Conservation (phyloP, 805 yeast species). For the Cyberlindnera mycetangii region DNA sequence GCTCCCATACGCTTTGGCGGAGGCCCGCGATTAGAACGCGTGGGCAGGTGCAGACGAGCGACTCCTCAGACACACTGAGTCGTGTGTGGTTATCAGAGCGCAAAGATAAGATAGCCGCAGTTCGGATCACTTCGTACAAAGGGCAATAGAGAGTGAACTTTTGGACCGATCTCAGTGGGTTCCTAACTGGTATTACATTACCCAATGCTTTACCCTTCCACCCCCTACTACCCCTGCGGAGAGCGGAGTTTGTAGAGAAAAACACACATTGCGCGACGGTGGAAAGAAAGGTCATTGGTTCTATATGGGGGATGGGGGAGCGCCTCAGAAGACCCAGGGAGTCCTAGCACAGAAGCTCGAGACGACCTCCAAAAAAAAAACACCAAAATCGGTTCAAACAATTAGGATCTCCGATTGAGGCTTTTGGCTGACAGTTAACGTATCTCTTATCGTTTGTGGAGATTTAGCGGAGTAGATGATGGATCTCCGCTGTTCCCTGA, state of each 20-base stretch:
- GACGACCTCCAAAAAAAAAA: neutral
- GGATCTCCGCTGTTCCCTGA: no score
- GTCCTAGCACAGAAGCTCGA: neutral
- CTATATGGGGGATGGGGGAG: no score
- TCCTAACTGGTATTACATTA: no score
- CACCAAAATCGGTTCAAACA: neutral
- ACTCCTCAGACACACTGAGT: neutral
- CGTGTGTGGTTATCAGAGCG: neutral
- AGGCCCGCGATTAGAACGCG: neutral
- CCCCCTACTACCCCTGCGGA: neutral
- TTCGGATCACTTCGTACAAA: no score
- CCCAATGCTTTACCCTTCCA: no score
- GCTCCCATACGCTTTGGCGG: neutral
- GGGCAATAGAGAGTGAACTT: no score
- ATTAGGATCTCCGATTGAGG: neutral
- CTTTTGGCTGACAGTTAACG: no score
- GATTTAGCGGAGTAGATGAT: no score
- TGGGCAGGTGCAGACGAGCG: constrained; percentile 6
- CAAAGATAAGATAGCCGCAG: neutral
- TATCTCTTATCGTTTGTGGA: no score
- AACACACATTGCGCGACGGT: no score
- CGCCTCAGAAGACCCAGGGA: neutral
- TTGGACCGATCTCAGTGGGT: no score
- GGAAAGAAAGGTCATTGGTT: no score
- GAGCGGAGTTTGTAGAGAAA: neutral